These are phyloP conservation scores for Penicillium verrucosum DNA, from an alignment of 2,329 filamentous ascomycete species.

Conservation along the genomic window DNA sequence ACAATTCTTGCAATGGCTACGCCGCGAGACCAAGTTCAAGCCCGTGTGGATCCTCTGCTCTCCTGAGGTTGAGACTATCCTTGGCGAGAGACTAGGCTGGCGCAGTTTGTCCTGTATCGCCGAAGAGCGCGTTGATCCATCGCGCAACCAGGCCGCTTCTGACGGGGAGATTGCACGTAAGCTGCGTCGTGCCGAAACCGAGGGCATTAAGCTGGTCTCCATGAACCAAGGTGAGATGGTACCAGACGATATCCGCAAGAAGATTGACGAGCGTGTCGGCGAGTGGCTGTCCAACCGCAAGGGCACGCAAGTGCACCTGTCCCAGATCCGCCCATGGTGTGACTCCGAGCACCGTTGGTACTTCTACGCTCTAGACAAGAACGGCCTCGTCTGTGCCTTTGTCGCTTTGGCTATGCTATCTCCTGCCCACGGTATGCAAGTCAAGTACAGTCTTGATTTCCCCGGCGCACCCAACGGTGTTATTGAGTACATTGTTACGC, in stretches of 20 bases:
- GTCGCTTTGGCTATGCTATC: slow-evolving; percentile 81
- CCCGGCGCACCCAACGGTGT: slow-evolving; percentile 79
- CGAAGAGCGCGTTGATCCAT: slow-evolving; percentile 79
- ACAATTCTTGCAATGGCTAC: slow-evolving; percentile 72
- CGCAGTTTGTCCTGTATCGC: slow-evolving; percentile 83
- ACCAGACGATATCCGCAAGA: slow-evolving; percentile 63
- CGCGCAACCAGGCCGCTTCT: slow-evolving; percentile 63
- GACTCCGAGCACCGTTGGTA: slow-evolving; percentile 81
- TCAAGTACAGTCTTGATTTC: slow-evolving; percentile 96
- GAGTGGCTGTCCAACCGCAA: slow-evolving; percentile 79
- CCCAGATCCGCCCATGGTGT: slow-evolving; percentile 84
- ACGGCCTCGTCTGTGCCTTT: slow-evolving; percentile 70
- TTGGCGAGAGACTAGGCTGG: slow-evolving; percentile 79
- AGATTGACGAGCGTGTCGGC: slow-evolving; percentile 68
- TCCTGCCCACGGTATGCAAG: slow-evolving; percentile 81
- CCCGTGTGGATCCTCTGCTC: slow-evolving; percentile 90
- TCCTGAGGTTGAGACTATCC: slow-evolving; percentile 70
- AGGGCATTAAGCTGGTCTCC: slow-evolving; percentile 77
- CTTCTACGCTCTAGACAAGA: slow-evolving; percentile 71
- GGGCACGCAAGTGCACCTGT: slow-evolving; percentile 83
- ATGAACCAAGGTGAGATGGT: slow-evolving; percentile 63
- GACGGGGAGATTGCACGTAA: slow-evolving; percentile 69
- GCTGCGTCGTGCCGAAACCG: slow-evolving; percentile 73
- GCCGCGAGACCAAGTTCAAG: slow-evolving; percentile 67
- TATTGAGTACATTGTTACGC: slow-evolving; percentile 77